These are phyloP conservation scores for Diaporthe aspalathi DNA, from an alignment of 2,329 filamentous ascomycete genomes.

Conservation along the genomic window DNA sequence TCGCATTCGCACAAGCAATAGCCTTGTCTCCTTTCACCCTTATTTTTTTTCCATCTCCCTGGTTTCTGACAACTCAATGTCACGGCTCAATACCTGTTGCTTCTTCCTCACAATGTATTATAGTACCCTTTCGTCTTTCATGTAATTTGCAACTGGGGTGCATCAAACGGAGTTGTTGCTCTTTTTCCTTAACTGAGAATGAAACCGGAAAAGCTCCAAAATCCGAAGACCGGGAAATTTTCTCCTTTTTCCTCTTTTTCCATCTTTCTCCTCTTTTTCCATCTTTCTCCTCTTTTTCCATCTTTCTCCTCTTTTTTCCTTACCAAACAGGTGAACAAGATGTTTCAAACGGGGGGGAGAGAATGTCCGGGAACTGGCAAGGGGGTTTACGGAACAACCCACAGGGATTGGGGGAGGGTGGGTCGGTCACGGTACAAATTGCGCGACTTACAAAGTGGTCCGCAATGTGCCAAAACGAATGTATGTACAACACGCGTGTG, in stretches of 20 bases:
- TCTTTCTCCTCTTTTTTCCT: background rate
- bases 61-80: background rate
- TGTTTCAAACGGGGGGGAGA: background rate
- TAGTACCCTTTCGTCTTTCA: background rate
- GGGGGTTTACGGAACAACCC: background rate
- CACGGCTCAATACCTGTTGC: background rate
- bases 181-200: background rate
- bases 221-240: background rate
- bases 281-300: background rate
- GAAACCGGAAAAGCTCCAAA: slow-evolving; percentile 22
- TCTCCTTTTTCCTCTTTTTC: background rate
- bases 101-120: slow-evolving; percentile 7
- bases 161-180: background rate
- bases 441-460: slow-evolving; percentile 16
- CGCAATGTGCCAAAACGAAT: slow-evolving; percentile 1
- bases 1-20: slow-evolving; percentile 28
- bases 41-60: background rate
- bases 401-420: background rate
- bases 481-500: slow-evolving; percentile 21
- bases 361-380: background rate
- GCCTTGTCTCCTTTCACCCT: background rate
- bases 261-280: background rate
- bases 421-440: slow-evolving; percentile 10
- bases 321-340: background rate
- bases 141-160: slow-evolving; percentile 5